These are phyloP conservation scores for Erythrophleum ivorense DNA, from an alignment of 331 rosid species.

Conservation along the genomic window DNA sequence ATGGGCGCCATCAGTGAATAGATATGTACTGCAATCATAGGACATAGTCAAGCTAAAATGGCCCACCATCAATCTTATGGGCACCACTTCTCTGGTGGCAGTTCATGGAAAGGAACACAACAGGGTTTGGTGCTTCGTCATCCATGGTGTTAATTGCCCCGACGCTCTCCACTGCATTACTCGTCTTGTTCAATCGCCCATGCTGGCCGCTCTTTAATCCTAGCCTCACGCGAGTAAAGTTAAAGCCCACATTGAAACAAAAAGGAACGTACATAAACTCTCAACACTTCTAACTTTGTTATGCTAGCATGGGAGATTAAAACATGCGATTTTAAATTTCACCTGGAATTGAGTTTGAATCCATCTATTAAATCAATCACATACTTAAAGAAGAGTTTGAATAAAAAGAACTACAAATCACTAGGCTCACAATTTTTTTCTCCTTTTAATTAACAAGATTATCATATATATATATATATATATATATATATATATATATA, in stretches of 20 bases:
- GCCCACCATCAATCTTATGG: constrained; percentile 41
- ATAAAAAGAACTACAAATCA: no score
- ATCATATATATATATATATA: no score
- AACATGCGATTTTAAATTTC: no score
- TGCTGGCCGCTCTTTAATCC: constrained; percentile 12
- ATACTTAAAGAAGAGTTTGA: no score
- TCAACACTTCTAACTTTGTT: no score
- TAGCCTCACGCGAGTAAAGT: constrained; percentile 42
- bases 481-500: no score
- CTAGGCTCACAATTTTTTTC: no score
- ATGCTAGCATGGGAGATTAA: no score
- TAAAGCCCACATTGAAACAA: constrained; percentile 32
- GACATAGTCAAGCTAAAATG: constrained; percentile 22
- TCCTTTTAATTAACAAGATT: no score
- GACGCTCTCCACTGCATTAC: constrained; percentile 31
- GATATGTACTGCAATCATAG: constrained; percentile 25
- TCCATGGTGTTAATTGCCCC: constrained; percentile 25
- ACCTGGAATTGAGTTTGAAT: no score
- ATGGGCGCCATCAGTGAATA: constrained; percentile 37
- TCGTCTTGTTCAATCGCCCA: constrained; percentile 35
- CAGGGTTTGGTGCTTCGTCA: constrained; percentile 35
- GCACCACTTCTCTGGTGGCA: constrained; percentile 36
- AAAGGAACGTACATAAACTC: constrained; percentile 3
- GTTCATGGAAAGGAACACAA: constrained; percentile 41
- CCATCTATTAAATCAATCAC: no score